Conservation (phyloP, 2,329 filamentous ascomycete species). For the Leptodontidium sp. region DNA sequence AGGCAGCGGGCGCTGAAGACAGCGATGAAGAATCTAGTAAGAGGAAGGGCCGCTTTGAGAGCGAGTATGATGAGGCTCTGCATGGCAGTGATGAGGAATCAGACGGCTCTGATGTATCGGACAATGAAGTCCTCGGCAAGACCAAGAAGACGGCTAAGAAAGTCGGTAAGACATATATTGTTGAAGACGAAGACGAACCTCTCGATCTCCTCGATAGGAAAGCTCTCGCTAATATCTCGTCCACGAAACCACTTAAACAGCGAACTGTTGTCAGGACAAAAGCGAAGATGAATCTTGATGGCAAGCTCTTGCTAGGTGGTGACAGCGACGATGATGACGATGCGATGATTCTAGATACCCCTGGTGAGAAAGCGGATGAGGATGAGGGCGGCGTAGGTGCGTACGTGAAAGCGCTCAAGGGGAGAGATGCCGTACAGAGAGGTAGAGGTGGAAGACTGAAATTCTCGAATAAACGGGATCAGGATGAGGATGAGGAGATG, state of each 20-base stretch:
- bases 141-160: conserved; percentile 60
- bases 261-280: conserved; percentile 60
- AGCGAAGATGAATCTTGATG: conserved; percentile 77
- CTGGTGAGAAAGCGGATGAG: conserved; percentile 50
- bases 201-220: conserved; percentile 91
- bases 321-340: conserved; percentile 60
- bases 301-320: conserved; percentile 78
- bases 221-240: conserved; percentile 91
- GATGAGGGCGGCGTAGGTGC: conserved; percentile 68
- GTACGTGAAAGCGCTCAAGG: conserved; percentile 74
- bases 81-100: conserved; percentile 66
- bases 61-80: conserved; percentile 94
- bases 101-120: conserved; percentile 69
- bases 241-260: conserved; percentile 78
- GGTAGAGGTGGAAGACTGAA: conserved; percentile 74
- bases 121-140: conserved; percentile 62
- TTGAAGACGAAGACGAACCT: conserved; percentile 93
- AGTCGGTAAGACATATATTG: conserved; percentile 80
- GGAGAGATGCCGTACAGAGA: conserved; percentile 70
- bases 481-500: conserved; percentile 61
- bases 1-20: conserved; percentile 62
- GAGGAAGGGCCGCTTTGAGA: conserved; percentile 76
- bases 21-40: conserved; percentile 64
- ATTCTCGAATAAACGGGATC: conserved; percentile 71
- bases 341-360: conserved; percentile 71